Conservation (phyloP, 2,329 filamentous ascomycete species). For the Cladosporium sp. region DNA sequence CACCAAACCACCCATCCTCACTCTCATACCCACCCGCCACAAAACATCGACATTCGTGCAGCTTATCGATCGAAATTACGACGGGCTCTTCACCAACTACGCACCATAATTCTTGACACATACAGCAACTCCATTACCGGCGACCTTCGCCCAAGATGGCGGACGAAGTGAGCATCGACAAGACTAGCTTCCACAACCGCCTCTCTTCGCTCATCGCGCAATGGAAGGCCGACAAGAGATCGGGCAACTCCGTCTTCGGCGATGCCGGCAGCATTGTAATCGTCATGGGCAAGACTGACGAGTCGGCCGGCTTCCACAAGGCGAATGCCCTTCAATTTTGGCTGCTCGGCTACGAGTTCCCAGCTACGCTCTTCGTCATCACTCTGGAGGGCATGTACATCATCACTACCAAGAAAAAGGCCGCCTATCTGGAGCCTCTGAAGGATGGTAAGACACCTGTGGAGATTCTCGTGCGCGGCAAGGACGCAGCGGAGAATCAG, state of each 20-base stretch:
- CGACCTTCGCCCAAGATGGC: constrained; percentile 45
- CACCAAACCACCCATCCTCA: neutral
- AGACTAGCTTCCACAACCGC: constrained; percentile 88
- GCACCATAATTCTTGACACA: constrained; percentile 2
- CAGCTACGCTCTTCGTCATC: constrained; percentile 89
- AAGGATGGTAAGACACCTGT: constrained; percentile 90
- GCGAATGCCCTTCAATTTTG: constrained; percentile 98
- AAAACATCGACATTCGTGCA: no score
- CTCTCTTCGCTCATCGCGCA: constrained; percentile 79
- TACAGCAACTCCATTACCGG: neutral
- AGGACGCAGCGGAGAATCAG: constrained; percentile 86
- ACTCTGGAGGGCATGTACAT: constrained; percentile 85
- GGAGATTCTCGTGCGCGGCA: constrained; percentile 86
- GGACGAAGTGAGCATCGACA: constrained; percentile 92
- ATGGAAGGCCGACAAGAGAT: constrained; percentile 95
- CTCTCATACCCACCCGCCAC: neutral
- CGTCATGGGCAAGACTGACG: constrained; percentile 92
- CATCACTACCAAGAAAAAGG: constrained; percentile 96
- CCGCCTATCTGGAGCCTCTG: constrained; percentile 86
- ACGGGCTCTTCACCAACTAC: no score
- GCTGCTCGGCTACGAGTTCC: constrained; percentile 98
- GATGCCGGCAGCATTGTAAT: constrained; percentile 84
- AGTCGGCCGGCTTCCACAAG: constrained; percentile 83
- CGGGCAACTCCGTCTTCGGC: constrained; percentile 77
- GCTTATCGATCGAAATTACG: no score